Evolutionary conservation across 164 flowering plant species (phyloP), one percentile per base, ranked within the genome.

Genomic region (Litsea cubeba): DNA sequence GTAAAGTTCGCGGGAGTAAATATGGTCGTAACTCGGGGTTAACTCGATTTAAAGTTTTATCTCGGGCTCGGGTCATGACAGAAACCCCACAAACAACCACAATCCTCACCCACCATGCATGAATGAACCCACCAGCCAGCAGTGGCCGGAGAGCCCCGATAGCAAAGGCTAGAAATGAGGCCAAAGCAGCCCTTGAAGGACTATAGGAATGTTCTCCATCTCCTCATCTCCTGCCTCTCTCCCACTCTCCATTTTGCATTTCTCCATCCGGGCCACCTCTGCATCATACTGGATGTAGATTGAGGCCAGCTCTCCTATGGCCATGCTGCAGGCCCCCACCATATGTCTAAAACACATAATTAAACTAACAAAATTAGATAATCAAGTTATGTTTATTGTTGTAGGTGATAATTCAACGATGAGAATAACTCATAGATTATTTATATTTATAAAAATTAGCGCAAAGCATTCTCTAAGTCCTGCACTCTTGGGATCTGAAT

Each of bases 231-330:
- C 65, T 11, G 17, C 69, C n/a, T 49, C 70, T 11, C 60, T 10
- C 2, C 35, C 32, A 7, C 22, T 69, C 49, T 69, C 25, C 46
- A 30, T 73, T 46, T 74, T 69, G 14, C 74, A 71, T 57, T 74
- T 74, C 62, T 78, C 49, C 76, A 70, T 74, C 58, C 74, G 80
- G 35, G 80, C 74, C n/a, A 78, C 58, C 67, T 78, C 80, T 18
- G 58, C 69, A 32, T 78, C 80, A 35, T 65, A 24, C 28, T 78
- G 80, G 18, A 77, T 62, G 73, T 78, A 78, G 17, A 78, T 74
- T 0, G 77, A 78, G 20, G 74, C 74, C 20, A 73, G 65, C 62
- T 78, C 80, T 1, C 80, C 80, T 12, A 74, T 78, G 7, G 74
- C 80, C 80, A 74, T 78, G 50, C 80, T 78, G 2, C 76, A 74